Conservation (phyloP, 1,139 yeast species). For the Diutina rugosa region DNA sequence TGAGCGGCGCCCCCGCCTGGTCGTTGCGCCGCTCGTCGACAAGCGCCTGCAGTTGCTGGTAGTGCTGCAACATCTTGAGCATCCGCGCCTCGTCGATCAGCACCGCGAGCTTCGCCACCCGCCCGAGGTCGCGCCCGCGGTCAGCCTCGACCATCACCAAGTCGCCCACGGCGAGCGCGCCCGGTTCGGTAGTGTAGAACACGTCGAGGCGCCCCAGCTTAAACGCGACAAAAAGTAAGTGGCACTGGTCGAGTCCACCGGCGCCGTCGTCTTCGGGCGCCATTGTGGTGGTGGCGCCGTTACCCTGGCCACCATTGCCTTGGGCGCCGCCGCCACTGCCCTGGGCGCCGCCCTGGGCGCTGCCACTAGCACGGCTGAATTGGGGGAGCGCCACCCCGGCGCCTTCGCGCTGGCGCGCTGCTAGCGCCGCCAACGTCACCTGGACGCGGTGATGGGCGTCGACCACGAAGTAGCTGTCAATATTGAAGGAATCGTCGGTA, state of each 20-base stretch:
- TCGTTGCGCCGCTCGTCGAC: conserved; percentile 9
- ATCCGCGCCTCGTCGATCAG: conserved; percentile 61
- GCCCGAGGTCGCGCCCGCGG: conserved; percentile 84
- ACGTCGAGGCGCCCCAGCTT: conserved; percentile 84
- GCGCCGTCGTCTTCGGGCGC: conserved; percentile 8
- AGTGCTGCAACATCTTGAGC: conserved; percentile 43
- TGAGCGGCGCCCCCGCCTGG: conserved; percentile 17
- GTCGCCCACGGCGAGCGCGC: conserved; percentile 45
- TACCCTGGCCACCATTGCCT: neutral
- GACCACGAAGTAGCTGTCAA: conserved; percentile 19
- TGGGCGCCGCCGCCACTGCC: neutral
- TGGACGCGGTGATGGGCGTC: conserved; percentile 32
- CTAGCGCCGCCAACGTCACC: conserved; percentile 12
- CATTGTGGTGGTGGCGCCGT: no score
- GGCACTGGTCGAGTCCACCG: conserved; percentile 18
- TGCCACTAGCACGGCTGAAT: conserved; percentile 14
- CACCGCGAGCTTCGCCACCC: conserved; percentile 54
- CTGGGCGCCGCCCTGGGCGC: conserved; percentile 5
- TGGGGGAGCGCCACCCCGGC: conserved; percentile 27
- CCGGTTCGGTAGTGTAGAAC: conserved; percentile 42
- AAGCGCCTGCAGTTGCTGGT: conserved; percentile 46
- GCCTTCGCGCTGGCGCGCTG: conserved; percentile 8
- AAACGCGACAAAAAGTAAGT: conserved; percentile 58
- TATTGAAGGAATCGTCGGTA: neutral
- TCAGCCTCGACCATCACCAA: conserved; percentile 96